Percentiles rank a stretch among this genome's conserved stretches.
These are phyloP conservation scores for Udeniomyces megalosporus DNA, from an alignment of 768 basidiomycete genomes.

Conservation along the genomic window DNA sequence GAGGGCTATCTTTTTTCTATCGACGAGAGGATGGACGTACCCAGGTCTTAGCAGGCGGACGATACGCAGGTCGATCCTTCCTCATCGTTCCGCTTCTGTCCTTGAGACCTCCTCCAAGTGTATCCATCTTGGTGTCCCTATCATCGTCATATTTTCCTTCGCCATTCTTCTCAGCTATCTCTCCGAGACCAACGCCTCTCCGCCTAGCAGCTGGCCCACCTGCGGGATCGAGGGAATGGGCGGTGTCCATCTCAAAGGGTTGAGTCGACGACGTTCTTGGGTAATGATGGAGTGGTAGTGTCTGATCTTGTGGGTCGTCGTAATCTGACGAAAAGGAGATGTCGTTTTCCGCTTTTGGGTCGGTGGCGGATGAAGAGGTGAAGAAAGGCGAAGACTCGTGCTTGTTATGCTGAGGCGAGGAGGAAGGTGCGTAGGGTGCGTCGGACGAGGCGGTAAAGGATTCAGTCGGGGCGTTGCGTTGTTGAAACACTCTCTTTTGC, in stretches of 20 bases:
- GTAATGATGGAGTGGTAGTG: neutral
- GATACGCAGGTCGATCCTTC: slow-evolving; percentile 7
- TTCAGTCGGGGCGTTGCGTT: too few species aligned
- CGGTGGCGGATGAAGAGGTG: too few species aligned
- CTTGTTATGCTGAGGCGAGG: too few species aligned
- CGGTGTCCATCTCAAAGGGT: neutral
- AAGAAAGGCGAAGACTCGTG: too few species aligned
- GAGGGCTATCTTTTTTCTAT: neutral
- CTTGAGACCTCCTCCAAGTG: neutral
- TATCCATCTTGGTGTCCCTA: neutral
- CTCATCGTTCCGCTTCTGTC: neutral
- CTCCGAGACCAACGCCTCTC: neutral
- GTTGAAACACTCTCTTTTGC: too few species aligned
- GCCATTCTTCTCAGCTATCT: neutral
- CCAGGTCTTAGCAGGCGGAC: slow-evolving; percentile 12
- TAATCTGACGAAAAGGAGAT: slow-evolving; percentile 7
- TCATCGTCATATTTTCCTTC: neutral
- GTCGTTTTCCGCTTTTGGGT: neutral
- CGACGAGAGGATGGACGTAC: neutral
- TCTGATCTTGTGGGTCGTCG: neutral
- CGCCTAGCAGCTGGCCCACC: neutral
- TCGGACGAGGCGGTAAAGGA: too few species aligned
- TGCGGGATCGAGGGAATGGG: neutral
- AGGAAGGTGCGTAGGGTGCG: too few species aligned
- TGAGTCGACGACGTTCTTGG: neutral